These are phyloP conservation scores for Xylaria acuta DNA, from an alignment of 495 filamentous ascomycete species.

Conservation along the genomic window DNA sequence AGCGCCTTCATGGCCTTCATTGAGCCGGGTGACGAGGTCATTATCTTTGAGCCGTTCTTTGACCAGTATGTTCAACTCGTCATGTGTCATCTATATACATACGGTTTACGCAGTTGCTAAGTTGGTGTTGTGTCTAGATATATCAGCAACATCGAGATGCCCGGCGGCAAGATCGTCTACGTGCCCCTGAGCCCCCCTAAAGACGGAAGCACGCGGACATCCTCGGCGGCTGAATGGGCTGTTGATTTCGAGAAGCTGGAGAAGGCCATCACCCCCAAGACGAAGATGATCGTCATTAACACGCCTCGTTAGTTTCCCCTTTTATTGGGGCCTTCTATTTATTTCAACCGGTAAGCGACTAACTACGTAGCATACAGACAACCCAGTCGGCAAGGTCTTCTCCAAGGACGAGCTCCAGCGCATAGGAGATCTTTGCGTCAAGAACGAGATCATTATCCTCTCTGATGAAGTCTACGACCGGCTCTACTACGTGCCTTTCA, in stretches of 20 bases:
- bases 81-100: background rate
- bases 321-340: background rate
- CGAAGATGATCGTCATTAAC: constrained; percentile 93
- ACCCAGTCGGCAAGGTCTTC: constrained; percentile 96
- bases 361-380: constrained; percentile 62
- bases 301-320: constrained; percentile 54
- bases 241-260: constrained; percentile 86
- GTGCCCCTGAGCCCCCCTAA: constrained; percentile 91
- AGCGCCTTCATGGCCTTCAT: constrained; percentile 98
- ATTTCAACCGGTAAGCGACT: background rate
- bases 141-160: constrained; percentile 97
- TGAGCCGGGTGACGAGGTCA: constrained; percentile 93
- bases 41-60: constrained; percentile 98
- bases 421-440: constrained; percentile 89
- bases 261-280: constrained; percentile 79
- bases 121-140: constrained; percentile 59
- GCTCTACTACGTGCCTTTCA: constrained; percentile 93
- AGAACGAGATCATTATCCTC: constrained; percentile 93
- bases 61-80: constrained; percentile 73
- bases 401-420: constrained; percentile 79
- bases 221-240: constrained; percentile 85
- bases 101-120: constrained; percentile 11
- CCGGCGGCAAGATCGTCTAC: constrained; percentile 91
- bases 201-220: constrained; percentile 77
- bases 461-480: constrained; percentile 97